Evolutionary conservation across 352 stramenopile genomes (phyloP), one percentile per base, ranked within the genome.

Genomic region (Pythium periplocum): DNA sequence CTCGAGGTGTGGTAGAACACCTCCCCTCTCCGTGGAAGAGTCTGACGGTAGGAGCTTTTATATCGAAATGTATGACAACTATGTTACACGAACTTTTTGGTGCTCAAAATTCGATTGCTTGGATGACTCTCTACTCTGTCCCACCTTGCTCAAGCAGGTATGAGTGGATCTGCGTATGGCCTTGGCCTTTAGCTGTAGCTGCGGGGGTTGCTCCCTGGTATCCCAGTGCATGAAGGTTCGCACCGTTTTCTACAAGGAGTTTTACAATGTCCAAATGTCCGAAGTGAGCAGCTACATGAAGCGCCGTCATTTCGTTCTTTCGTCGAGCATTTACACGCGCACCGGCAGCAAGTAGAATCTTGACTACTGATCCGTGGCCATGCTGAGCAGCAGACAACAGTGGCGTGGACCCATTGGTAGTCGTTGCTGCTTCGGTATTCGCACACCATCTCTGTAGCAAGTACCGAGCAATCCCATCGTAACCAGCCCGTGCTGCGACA

Each of bases 261-360:
- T 48, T 10, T 12, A 50, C 55, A 6, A 55, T 43, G 1, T 45
- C 43, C 6, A 57, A 5, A 30, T 62, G 55, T 2, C 55, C 55
- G 31, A 62, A 62, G 31, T 62, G 49, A 4, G 55, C 48, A 9
- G 55, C 55, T 4, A 62, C 48, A 26, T 62, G 55, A 26, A 62
- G 44, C 11, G 55, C 48, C 11, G 55, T 57, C 55, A 62, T 62
- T 3, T 57, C 55, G n/a, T 62, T 62, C 31, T 46, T 56, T 12
- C 55, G 48, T 2, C 50, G 50, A 1, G 55, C 55, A 10, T 52
- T 51, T 31, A 53, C 49, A 4, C 48, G 35, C 6, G 55, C 55
- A n/a, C 55, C 48, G 7, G 43, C 12, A 2, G 42, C 48, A n/a
- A 62, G 30, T 10, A 62, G 49, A 30, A 37, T 35, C 30, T 35